phyloP scores from a whole-genome alignment of 1,284 basidiomycete species.

The Papiliotrema nemorosa region DNA sequence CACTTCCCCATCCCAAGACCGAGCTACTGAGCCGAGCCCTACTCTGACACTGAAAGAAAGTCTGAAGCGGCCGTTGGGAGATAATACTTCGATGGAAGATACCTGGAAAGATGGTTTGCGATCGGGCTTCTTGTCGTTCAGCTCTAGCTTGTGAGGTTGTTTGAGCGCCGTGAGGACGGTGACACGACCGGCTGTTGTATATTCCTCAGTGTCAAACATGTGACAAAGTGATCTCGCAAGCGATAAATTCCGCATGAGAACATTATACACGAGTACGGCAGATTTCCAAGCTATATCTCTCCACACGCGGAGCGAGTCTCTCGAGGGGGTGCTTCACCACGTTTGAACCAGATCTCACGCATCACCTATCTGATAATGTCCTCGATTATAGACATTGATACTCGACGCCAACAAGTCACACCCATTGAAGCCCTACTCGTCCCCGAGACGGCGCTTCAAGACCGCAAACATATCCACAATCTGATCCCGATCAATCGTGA shows the following conservation, averaged over 20 bases:
- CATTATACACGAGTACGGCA: too few species aligned
- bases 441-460: conserved; percentile 7
- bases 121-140: conserved; percentile 6
- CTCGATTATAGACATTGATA: too few species aligned
- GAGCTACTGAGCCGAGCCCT: not conserved
- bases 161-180: not conserved
- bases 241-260: too few species aligned
- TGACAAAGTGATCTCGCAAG: not conserved
- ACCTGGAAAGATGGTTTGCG: conserved; percentile 8
- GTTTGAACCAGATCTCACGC: too few species aligned
- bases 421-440: too few species aligned
- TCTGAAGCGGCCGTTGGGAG: not conserved
- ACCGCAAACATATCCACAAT: conserved; percentile 20
- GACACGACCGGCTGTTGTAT: not conserved
- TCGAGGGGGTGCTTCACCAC: too few species aligned
- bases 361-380: too few species aligned
- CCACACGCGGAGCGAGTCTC: too few species aligned
- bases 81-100: conserved; percentile 1
- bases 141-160: conserved; percentile 1
- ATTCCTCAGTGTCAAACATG: not conserved
- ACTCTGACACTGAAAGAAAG: not conserved
- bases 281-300: too few species aligned
- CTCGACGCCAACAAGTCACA: too few species aligned
- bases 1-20: not conserved
- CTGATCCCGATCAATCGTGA: conserved; percentile 25